Evolutionary conservation across 805 yeast genomes (phyloP), one percentile per base, ranked within the genome.

Genomic region (Komagataella ulmi): DNA sequence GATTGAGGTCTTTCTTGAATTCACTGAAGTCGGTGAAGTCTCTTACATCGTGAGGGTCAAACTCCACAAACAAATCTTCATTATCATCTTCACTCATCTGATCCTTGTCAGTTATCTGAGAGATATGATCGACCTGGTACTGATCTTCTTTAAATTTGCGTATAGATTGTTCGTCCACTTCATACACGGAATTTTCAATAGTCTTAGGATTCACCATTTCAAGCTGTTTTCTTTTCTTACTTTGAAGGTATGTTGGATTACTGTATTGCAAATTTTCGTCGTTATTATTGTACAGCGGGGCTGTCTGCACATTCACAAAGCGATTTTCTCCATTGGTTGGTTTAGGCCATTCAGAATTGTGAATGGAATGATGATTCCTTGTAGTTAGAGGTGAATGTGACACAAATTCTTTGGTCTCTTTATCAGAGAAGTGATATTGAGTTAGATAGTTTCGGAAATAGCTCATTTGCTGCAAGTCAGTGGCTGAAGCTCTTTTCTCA

Each of bases 401-500:
- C 40, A 30, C 6, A 30, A 30, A 30, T 6, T 30, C 40, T 10
- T 30, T 30, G 14, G 40, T 2, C 2, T 10, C 8, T 30, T 10
- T 30, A 30, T 10, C 40, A 30, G n/a, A 30, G 3, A 30, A 30
- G 40, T 30, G 14, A 14, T 30, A 30, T 2, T 30, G n/a, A 10
- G 40, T 6, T 3, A 30, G 4, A 10, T 30, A 12, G 17, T 71
- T 70, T 49, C 65, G 64, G 63, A 85, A 85, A 61, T 80, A 85
- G 0, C 74, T 66, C 76, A 77, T 69, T 14, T 65, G 50, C 54
- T 80, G 68, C 30, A 85, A 56, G 7, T 65, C 64, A 1, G 70
- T 69, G 1, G 76, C 83, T 44, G 75, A 73, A 0, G 79, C 74
- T 56, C 95, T 72, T n/a, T 65, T 61, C n/a, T 65, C 64, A 1